Evolutionary conservation across 1,284 basidiomycete species (phyloP).

Genomic region (Cryptococcus hybrid): DNA sequence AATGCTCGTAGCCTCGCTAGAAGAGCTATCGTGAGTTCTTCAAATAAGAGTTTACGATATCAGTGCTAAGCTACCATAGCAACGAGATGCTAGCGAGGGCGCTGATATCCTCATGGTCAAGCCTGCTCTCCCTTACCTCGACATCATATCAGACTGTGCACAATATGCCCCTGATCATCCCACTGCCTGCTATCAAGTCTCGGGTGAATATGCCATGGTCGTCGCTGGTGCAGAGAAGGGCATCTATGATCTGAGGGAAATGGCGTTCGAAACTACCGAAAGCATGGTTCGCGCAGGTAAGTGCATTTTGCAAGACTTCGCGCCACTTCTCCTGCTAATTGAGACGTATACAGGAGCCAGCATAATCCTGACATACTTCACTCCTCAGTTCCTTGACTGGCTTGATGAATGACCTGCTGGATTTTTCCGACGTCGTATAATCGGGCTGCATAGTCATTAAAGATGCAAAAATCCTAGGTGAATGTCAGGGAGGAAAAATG

Average conservation of each 20-base stretch:
- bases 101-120: slow-evolving; percentile 99
- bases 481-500: no score
- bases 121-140: slow-evolving; percentile 91
- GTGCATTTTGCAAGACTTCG: slow-evolving; percentile 28
- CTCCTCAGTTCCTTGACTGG: slow-evolving; percentile 93
- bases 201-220: slow-evolving; percentile 96
- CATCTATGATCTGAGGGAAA: slow-evolving; percentile 83
- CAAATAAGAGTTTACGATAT: neutral
- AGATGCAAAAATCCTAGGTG: no score
- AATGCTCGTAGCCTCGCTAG: slow-evolving; percentile 84
- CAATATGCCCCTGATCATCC: slow-evolving; percentile 80
- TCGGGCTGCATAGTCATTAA: no score
- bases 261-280: slow-evolving; percentile 92
- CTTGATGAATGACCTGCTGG: slow-evolving; percentile 54
- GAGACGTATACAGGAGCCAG: slow-evolving; percentile 64
- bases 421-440: no score
- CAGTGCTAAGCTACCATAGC: slow-evolving; percentile 52
- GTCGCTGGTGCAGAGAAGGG: slow-evolving; percentile 90
- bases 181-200: slow-evolving; percentile 93
- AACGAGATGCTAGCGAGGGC: slow-evolving; percentile 87
- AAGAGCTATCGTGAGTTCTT: slow-evolving; percentile 77
- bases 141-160: slow-evolving; percentile 88
- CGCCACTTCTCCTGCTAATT: neutral
- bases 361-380: slow-evolving; percentile 90
- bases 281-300: slow-evolving; percentile 85